A percentile compares a stretch with the other conserved stretches of the same genome.
These are phyloP conservation scores for Ramularia endophylla DNA, from an alignment of 2,329 filamentous ascomycete genomes.

Conservation along the genomic window DNA sequence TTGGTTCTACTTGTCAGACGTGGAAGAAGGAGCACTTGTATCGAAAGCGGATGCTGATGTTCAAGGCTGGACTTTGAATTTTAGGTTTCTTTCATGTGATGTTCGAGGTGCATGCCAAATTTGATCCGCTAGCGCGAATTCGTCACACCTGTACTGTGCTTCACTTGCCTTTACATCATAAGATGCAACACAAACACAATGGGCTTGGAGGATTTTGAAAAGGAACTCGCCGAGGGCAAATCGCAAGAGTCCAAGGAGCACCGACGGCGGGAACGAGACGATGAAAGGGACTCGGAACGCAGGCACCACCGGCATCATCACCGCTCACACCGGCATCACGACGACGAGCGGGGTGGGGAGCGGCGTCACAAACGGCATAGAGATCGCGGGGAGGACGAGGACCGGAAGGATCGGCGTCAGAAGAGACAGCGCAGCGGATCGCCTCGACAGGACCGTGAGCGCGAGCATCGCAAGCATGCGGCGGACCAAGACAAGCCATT, in stretches of 20 bases:
- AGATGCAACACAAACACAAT: conserved; percentile 31
- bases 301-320: conserved; percentile 37
- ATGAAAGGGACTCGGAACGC: conserved; percentile 29
- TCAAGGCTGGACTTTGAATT: no score
- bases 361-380: conserved; percentile 32
- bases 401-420: conserved; percentile 28
- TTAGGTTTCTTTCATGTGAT: not conserved
- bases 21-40: no score
- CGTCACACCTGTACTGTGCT: no score
- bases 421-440: conserved; percentile 27
- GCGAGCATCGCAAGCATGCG: not conserved
- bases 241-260: conserved; percentile 49
- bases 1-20: no score
- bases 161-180: no score
- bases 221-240: conserved; percentile 62
- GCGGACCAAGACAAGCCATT: conserved; percentile 21
- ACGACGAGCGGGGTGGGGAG: conserved; percentile 30
- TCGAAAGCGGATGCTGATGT: no score
- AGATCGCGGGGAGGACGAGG: conserved; percentile 40
- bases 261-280: conserved; percentile 51
- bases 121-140: no score
- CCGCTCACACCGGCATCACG: conserved; percentile 24
- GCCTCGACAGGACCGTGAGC: conserved; percentile 21
- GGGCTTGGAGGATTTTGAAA: conserved; percentile 71
- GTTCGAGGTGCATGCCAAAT: not conserved